phyloP scores from a whole-genome alignment of 108 stramenopile species.

The Mayamaea pseudoterrestris region DNA sequence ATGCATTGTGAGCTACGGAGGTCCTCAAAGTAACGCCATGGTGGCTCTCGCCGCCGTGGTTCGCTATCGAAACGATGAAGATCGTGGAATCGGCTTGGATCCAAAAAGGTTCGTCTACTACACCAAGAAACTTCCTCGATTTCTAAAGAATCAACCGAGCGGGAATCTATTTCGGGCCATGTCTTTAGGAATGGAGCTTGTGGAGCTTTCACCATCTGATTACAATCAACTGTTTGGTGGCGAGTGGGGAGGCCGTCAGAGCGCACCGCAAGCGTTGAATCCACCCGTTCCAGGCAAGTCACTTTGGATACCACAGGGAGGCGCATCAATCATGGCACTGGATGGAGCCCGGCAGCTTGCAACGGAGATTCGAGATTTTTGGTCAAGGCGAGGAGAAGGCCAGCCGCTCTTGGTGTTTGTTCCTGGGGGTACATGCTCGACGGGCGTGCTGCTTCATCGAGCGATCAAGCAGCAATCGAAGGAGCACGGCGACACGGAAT shows the following conservation, averaged over 20 bases:
- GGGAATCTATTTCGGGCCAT: constrained; percentile 78
- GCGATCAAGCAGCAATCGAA: constrained; percentile 19
- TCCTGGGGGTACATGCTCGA: constrained; percentile 79
- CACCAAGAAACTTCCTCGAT: constrained; percentile 78
- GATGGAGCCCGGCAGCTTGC: constrained; percentile 27
- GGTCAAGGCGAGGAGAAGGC: constrained; percentile 36
- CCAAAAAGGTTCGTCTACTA: constrained; percentile 71
- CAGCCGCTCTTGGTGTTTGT: constrained; percentile 53
- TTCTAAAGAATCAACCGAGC: constrained; percentile 64
- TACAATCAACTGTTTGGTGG: constrained; percentile 64
- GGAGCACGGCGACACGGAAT: constrained; percentile 1
- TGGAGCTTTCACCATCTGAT: constrained; percentile 42
- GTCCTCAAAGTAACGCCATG: constrained; percentile 90
- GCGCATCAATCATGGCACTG: constrained; percentile 37
- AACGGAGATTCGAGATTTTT: constrained; percentile 31
- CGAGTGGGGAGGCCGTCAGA: constrained; percentile 33
- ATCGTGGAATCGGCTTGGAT: no score
- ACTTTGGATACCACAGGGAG: constrained; percentile 74
- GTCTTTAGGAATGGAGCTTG: constrained; percentile 74
- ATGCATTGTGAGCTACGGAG: constrained; percentile 81
- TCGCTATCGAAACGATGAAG: constrained; percentile 24
- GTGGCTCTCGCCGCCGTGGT: constrained; percentile 82
- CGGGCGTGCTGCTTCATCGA: constrained; percentile 49
- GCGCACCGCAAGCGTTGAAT: constrained; percentile 37
- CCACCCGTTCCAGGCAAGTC: constrained; percentile 47